Evolutionary conservation across 2,329 filamentous ascomycete species (phyloP), one percentile per base, ranked within the genome.

Genomic region (Pseudogymnoascus sp.): DNA sequence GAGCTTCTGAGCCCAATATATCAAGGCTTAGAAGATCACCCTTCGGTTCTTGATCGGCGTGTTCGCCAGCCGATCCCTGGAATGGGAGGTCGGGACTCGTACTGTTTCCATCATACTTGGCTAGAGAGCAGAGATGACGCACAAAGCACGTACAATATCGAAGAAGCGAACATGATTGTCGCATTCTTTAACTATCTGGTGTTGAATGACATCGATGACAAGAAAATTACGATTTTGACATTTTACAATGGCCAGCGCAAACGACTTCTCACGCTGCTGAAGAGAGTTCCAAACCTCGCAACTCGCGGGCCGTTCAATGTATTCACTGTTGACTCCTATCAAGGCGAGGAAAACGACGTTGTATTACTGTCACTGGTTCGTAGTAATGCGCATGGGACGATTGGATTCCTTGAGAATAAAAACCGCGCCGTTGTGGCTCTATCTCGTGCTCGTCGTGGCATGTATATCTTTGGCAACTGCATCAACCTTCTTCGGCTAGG

Each of bases 341-440:
- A 96, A 73, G 92, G 92, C 11, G 91, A 96, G 69, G 91, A 96
- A 72, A 96, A 96, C 66, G 89, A 93, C 23, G 79, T 96, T 7
- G 80, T 97, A 8, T 73, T 96, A 1, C 77, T 96, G 0, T 96
- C 92, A 0, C 77, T 96, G 0, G 91, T 95, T 2, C 83, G 93
- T 47, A 92, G 87, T 67, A 88, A 87, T 37, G 67, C 72, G 1
- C 69, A 76, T 1, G 71, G 76, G 4, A 77, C 78, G 0, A 86
- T 92, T 31, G 93, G 93, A 0, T 97, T 96, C 68, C 78, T 96
- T 1, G 79, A 81, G 1, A 85, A 88, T 64, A 73, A 76, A 66
- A 85, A 86, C 66, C 79, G 84, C 16, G 79, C 80, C 0, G 82
- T 85, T 1, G 84, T 87, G 8, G 80, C 84, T 1, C 77, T 84